Conservation (phyloP, 148 eudicot genomes). For the Heliosperma pusillum region DNA sequence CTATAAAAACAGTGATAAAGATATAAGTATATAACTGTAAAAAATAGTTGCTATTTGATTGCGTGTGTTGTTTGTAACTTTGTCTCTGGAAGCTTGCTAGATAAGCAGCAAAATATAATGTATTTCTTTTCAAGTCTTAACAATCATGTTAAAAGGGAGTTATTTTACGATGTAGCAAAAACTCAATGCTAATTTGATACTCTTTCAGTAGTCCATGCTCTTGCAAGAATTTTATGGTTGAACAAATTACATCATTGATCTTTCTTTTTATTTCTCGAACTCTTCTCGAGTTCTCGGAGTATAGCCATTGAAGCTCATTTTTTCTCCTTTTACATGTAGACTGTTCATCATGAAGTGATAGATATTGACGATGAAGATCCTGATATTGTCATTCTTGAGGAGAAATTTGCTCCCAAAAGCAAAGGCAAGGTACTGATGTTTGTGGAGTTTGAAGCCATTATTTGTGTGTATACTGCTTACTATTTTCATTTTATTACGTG, state of each 20-base stretch:
- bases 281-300: neutral
- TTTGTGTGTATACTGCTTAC: neutral
- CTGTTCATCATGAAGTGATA: constrained; percentile 45
- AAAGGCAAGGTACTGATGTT: constrained; percentile 56
- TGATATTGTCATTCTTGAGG: constrained; percentile 37
- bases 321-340: constrained; percentile 32
- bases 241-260: neutral
- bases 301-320: neutral
- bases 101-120: neutral
- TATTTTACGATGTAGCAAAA: neutral
- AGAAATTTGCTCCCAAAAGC: constrained; percentile 28
- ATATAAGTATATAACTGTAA: neutral
- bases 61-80: neutral
- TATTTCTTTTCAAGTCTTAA: neutral
- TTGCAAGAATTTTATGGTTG: neutral
- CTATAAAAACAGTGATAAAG: neutral
- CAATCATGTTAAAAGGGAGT: neutral
- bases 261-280: constrained; percentile 5
- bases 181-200: neutral
- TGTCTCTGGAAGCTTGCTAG: neutral
- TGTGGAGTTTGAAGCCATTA: neutral
- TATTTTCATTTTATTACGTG: neutral
- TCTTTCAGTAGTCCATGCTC: neutral
- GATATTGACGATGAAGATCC: constrained; percentile 58
- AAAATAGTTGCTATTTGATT: neutral